These are phyloP conservation scores for Aspergillus flavus DNA, from an alignment of 2,329 filamentous ascomycete genomes.

Conservation along the genomic window DNA sequence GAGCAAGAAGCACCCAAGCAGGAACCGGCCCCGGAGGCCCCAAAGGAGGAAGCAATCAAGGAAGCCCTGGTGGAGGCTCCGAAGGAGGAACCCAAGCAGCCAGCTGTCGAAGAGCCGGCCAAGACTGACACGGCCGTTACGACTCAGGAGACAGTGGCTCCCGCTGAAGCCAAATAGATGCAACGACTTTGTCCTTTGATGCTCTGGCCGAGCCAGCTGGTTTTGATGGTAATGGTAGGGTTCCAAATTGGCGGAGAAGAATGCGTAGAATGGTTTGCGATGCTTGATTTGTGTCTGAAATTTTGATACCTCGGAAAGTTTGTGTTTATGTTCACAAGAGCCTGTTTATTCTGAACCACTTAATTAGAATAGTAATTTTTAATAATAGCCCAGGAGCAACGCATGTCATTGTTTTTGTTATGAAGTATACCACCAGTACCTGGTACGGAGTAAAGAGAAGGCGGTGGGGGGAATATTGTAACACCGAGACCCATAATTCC, in stretches of 20 bases:
- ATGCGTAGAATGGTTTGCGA: constrained; percentile 15
- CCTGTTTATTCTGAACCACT: background rate
- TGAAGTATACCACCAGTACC: background rate
- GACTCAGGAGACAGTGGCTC: constrained; percentile 13
- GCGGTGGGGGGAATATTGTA: background rate
- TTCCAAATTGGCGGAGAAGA: constrained; percentile 13
- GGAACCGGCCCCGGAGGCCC: constrained; percentile 18
- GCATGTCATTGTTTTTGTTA: background rate
- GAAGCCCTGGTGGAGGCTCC: constrained; percentile 21
- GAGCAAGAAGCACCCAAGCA: constrained; percentile 20
- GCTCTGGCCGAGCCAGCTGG: background rate
- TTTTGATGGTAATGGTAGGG: constrained; percentile 14
- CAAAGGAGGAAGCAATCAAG: constrained; percentile 16
- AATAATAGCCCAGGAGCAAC: background rate
- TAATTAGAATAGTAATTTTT: constrained; percentile 9
- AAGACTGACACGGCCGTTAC: constrained; percentile 27
- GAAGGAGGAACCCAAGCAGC: constrained; percentile 17
- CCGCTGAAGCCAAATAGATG: constrained; percentile 19
- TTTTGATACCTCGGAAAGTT: constrained; percentile 23
- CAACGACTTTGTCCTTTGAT: background rate
- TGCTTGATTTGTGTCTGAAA: constrained; percentile 18
- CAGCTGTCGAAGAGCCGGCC: constrained; percentile 17
- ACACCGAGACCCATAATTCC: background rate
- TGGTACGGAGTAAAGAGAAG: background rate
- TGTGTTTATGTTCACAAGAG: constrained; percentile 9